These are phyloP conservation scores for Cetraspora pellucida DNA, from an alignment of 192 early-diverging fungal species.

Conservation along the genomic window DNA sequence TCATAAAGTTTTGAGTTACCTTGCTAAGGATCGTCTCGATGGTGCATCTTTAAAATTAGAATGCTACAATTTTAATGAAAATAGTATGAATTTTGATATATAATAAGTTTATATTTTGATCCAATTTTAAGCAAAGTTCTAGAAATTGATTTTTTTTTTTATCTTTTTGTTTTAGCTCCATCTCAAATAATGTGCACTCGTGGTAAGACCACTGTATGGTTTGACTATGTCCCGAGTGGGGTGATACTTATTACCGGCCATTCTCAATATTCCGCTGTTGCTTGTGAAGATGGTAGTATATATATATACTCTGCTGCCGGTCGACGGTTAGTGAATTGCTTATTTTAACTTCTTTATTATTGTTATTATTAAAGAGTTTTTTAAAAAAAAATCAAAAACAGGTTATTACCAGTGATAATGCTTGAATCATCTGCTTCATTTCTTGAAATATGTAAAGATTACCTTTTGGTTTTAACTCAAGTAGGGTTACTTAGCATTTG, in stretches of 20 bases:
- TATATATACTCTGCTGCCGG: constrained; percentile 69
- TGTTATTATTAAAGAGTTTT: background rate
- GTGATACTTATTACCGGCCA: constrained; percentile 68
- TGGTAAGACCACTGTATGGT: constrained; percentile 57
- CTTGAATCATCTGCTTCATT: constrained; percentile 65
- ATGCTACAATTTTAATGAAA: constrained; percentile 39
- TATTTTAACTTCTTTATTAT: background rate
- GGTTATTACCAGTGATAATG: constrained; percentile 67
- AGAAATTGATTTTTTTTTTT: constrained; percentile 29
- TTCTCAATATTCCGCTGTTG: constrained; percentile 57
- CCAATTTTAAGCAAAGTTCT: constrained; percentile 40
- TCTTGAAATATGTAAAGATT: constrained; percentile 58
- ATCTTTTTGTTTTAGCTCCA: background rate
- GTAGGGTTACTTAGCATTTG: constrained; percentile 68
- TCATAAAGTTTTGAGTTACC: constrained; percentile 44
- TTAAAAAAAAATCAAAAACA: constrained; percentile 30
- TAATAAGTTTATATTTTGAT: constrained; percentile 1
- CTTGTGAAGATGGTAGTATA: constrained; percentile 68
- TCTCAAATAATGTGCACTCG: constrained; percentile 50
- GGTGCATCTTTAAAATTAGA: constrained; percentile 36
- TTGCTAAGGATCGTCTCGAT: background rate
- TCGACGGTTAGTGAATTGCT: constrained; percentile 52
- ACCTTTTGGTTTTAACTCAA: constrained; percentile 66
- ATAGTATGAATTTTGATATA: background rate
- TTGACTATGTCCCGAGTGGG: constrained; percentile 56